Percentiles rank a stretch among this genome's conserved stretches.
Conservation (phyloP, 2,329 filamentous ascomycete species). For the Penicillium sp. region DNA sequence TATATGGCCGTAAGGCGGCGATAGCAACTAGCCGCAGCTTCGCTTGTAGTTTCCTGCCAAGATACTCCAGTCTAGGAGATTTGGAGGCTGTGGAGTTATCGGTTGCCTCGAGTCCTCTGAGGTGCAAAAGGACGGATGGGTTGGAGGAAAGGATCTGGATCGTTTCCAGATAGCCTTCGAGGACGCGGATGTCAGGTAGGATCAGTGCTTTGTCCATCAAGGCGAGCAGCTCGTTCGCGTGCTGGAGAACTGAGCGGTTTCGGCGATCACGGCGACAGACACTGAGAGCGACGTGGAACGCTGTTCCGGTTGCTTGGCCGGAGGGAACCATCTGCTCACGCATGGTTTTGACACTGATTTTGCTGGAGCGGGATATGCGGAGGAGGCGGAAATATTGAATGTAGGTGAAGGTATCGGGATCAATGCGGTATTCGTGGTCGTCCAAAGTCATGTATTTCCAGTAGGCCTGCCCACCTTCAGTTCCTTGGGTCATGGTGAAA, state of each 20-base stretch:
- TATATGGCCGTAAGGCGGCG: conserved; percentile 26
- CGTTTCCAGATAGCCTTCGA: conserved; percentile 32
- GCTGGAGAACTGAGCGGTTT: conserved; percentile 65
- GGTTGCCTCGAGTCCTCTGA: conserved; percentile 26
- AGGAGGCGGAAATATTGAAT: conserved; percentile 66
- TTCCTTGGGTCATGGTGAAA: conserved; percentile 54
- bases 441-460: conserved; percentile 68
- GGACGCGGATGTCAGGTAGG: conserved; percentile 30
- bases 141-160: conserved; percentile 25
- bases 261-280: conserved; percentile 73
- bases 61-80: conserved; percentile 16
- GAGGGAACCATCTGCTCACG: conserved; percentile 49
- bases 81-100: conserved; percentile 5
- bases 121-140: conserved; percentile 28
- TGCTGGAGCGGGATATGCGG: conserved; percentile 63
- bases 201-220: conserved; percentile 51
- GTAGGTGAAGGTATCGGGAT: conserved; percentile 71
- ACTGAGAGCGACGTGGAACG: conserved; percentile 70
- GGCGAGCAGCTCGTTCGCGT: conserved; percentile 64
- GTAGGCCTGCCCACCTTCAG: conserved; percentile 66
- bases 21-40: conserved; percentile 26
- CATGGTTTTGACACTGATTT: conserved; percentile 59
- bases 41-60: conserved; percentile 27
- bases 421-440: conserved; percentile 51
- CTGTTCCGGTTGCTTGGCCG: conserved; percentile 47